A percentile compares a stretch with the other conserved stretches of the same genome.
Conservation (phyloP, 345 rosid species). For the Dimocarpus longan region DNA sequence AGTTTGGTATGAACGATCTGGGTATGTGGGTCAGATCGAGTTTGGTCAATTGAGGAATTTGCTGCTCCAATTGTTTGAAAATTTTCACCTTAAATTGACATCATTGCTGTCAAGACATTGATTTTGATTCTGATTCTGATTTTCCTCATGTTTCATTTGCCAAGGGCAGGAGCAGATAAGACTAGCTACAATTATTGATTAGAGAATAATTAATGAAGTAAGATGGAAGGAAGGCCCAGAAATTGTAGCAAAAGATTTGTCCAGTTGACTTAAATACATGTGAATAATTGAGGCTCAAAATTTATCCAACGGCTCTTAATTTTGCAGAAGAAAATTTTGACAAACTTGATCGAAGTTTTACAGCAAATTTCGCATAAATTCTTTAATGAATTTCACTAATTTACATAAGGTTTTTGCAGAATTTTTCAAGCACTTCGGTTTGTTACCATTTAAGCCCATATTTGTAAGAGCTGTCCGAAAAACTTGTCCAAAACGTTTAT, state of each 20-base stretch:
- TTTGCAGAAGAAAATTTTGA: no score
- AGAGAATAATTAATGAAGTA: neutral
- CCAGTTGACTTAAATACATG: no score
- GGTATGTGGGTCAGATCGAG: neutral
- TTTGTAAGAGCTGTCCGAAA: no score
- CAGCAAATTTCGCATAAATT: no score
- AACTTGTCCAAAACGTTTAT: no score
- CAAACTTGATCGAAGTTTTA: neutral
- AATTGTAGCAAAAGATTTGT: no score
- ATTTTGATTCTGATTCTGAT: neutral
- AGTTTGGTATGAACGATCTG: neutral
- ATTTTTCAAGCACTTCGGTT: no score
- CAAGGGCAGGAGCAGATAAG: neutral
- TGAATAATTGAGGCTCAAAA: no score
- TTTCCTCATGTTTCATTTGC: neutral
- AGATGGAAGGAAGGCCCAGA: neutral
- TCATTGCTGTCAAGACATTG: neutral
- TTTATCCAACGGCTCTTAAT: no score
- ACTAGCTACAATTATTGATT: neutral
- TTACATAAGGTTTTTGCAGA: no score
- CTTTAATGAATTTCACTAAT: no score
- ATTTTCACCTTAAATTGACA: neutral
- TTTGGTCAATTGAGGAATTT: neutral
- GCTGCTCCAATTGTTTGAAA: neutral
- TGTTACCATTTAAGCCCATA: no score